phyloP scores from a whole-genome alignment of 2,329 filamentous ascomycete species.

The Penicillium rolfsii region DNA sequence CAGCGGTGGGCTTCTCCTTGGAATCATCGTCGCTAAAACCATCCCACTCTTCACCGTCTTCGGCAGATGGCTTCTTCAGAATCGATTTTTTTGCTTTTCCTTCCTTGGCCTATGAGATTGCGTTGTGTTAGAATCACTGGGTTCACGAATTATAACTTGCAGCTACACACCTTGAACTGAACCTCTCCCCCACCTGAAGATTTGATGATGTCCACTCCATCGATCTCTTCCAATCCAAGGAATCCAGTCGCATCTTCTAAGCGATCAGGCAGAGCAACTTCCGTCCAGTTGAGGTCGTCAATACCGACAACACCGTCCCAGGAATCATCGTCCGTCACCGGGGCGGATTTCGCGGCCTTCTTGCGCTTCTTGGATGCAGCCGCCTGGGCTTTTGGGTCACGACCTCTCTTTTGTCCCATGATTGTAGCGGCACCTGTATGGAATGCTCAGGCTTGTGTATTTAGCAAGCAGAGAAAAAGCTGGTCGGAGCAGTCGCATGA shows the following conservation, averaged over 20 bases:
- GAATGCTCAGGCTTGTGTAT: conserved; percentile 2
- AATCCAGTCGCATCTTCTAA: conserved; percentile 92
- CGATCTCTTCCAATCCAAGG: conserved; percentile 86
- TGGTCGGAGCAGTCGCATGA: conserved; percentile 25
- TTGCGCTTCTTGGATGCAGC: conserved; percentile 42
- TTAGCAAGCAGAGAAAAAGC: conserved; percentile 16
- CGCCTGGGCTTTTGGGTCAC: conserved; percentile 36
- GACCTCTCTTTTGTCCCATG: conserved; percentile 45
- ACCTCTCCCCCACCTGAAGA: conserved; percentile 58
- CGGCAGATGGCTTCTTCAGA: conserved; percentile 28
- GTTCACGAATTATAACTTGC: neutral
- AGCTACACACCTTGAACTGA: conserved; percentile 45
- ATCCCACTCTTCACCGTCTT: conserved; percentile 62
- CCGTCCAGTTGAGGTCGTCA: conserved; percentile 64
- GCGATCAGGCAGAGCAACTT: conserved; percentile 71
- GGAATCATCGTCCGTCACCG: conserved; percentile 23
- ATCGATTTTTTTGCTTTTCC: conserved; percentile 41
- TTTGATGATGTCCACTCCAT: conserved; percentile 82
- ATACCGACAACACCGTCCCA: conserved; percentile 41
- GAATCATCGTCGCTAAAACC: conserved; percentile 63
- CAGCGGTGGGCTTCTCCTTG: conserved; percentile 23
- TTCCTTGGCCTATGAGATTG: conserved; percentile 35
- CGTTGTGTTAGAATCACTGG: neutral
- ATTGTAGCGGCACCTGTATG: conserved; percentile 6
- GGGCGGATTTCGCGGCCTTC: conserved; percentile 29